Conservation (phyloP, 1,284 basidiomycete genomes). For the Porogramme epimiltina region DNA sequence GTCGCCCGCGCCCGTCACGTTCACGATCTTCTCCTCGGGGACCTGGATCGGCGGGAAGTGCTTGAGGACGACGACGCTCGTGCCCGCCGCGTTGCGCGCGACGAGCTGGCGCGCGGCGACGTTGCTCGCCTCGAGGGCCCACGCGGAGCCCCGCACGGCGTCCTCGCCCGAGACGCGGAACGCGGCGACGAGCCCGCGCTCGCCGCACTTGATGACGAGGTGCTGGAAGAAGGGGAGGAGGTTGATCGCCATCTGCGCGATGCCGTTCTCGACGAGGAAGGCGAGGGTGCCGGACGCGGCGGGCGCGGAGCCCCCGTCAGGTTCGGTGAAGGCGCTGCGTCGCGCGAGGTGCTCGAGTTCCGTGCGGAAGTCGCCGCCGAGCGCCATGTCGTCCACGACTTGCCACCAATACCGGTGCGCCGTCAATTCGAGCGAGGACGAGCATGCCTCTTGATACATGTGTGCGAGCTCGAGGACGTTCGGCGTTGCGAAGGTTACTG, state of each 20-base stretch:
- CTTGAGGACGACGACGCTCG: constrained; percentile 58
- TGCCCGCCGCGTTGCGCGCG: constrained; percentile 46
- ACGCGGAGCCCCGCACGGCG: constrained; percentile 40
- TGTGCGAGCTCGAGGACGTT: constrained; percentile 78
- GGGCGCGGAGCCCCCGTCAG: no score
- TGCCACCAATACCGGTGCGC: constrained; percentile 65
- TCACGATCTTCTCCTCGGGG: constrained; percentile 49
- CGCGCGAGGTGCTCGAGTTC: constrained; percentile 64
- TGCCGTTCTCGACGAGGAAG: constrained; percentile 68
- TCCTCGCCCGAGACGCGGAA: constrained; percentile 54
- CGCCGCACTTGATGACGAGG: constrained; percentile 83
- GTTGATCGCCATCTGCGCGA: constrained; percentile 78
- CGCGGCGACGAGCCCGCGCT: constrained; percentile 62
- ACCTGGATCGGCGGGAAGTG: constrained; percentile 68
- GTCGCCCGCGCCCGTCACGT: constrained; percentile 91
- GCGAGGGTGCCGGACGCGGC: constrained; percentile 49
- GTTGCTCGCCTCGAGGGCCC: constrained; percentile 52
- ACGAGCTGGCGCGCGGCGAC: constrained; percentile 51
- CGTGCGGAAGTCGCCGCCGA: constrained; percentile 64
- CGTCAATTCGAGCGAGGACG: constrained; percentile 50
- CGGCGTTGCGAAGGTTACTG: constrained; percentile 74
- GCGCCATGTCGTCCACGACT: constrained; percentile 58
- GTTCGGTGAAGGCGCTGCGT: constrained; percentile 36
- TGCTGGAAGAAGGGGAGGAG: constrained; percentile 82
- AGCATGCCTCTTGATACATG: constrained; percentile 57